Percentiles rank a stretch among this genome's conserved stretches.
phyloP scores from a whole-genome alignment of 2,329 filamentous ascomycete species.

The Trichophyton benhamiae region DNA sequence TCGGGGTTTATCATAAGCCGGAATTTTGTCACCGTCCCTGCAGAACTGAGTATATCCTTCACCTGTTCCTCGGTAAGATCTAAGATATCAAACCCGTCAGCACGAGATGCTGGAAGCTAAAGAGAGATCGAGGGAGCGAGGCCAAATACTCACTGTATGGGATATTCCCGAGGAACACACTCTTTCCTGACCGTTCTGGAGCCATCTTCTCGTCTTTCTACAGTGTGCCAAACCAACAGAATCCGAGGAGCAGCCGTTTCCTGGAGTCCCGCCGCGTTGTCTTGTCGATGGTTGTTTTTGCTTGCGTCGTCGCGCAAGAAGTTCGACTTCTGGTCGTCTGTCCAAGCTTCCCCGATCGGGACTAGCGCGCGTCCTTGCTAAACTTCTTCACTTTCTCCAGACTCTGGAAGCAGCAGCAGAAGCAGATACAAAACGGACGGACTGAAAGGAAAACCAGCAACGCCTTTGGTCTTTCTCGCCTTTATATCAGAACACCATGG shows the following conservation, averaged over 20 bases:
- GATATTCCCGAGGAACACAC: slow-evolving; percentile 43
- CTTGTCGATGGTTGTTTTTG: not conserved
- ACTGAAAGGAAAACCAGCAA: not conserved
- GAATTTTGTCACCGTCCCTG: slow-evolving; percentile 83
- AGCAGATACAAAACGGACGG: not conserved
- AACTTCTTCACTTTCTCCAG: slow-evolving; percentile 11
- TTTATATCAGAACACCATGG: slow-evolving; percentile 2
- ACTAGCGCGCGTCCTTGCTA: slow-evolving; percentile 6
- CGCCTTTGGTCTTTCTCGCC: not conserved
- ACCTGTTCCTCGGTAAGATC: slow-evolving; percentile 95
- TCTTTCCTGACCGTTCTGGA: slow-evolving; percentile 34
- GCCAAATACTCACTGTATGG: slow-evolving; percentile 58
- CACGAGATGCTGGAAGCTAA: slow-evolving; percentile 42
- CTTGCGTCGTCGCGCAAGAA: not conserved
- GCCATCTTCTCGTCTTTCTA: slow-evolving; percentile 24
- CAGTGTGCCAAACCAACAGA: not conserved
- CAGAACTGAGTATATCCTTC: slow-evolving; percentile 79
- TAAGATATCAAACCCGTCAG: slow-evolving; percentile 27
- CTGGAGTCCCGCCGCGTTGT: not conserved
- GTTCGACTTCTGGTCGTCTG: not conserved
- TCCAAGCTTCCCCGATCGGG: slow-evolving; percentile 6
- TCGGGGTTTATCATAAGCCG: slow-evolving; percentile 91
- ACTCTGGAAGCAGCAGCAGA: slow-evolving; percentile 6
- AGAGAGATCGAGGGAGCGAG: slow-evolving; percentile 24
- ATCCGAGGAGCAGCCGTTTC: not conserved